Conservation (phyloP, 2,329 filamentous ascomycete genomes). For the Aureobasidium mangrovei region DNA sequence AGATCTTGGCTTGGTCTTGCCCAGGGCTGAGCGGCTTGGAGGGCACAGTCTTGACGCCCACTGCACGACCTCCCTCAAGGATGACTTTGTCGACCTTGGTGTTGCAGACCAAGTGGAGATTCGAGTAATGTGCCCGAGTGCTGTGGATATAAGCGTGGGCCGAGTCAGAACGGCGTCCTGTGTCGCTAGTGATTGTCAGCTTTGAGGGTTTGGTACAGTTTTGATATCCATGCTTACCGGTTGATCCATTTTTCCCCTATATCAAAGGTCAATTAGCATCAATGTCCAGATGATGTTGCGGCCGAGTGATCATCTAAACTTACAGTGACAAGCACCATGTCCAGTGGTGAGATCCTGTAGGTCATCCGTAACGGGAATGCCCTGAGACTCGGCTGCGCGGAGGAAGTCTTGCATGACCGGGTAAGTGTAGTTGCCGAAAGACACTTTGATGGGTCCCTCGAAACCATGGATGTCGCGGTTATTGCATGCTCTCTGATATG, state of each 20-base stretch:
- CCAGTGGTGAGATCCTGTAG: constrained; percentile 47
- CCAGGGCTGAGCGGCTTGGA: constrained; percentile 58
- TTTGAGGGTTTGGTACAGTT: neutral
- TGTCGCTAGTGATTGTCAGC: constrained; percentile 29
- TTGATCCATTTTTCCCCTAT: constrained; percentile 71
- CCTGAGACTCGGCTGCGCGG: constrained; percentile 61
- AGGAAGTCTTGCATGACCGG: constrained; percentile 75
- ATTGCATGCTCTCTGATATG: constrained; percentile 52
- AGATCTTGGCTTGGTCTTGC: constrained; percentile 46
- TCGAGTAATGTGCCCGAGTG: constrained; percentile 60
- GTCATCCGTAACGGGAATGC: constrained; percentile 67
- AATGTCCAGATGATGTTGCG: too few species aligned
- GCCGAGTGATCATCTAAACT: too few species aligned
- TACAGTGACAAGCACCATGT: constrained; percentile 64
- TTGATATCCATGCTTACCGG: constrained; percentile 28
- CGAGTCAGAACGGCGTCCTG: constrained; percentile 65
- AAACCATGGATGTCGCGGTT: constrained; percentile 63
- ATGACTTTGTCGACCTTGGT: constrained; percentile 72
- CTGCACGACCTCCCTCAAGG: constrained; percentile 61
- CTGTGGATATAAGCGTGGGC: constrained; percentile 72
- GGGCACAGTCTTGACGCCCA: constrained; percentile 60
- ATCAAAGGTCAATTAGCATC: too few species aligned
- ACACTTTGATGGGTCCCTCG: constrained; percentile 74
- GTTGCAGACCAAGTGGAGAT: constrained; percentile 64
- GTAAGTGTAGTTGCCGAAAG: constrained; percentile 69